Conservation (phyloP, 768 basidiomycete species). For the Omphalotus guepiniiformis region DNA sequence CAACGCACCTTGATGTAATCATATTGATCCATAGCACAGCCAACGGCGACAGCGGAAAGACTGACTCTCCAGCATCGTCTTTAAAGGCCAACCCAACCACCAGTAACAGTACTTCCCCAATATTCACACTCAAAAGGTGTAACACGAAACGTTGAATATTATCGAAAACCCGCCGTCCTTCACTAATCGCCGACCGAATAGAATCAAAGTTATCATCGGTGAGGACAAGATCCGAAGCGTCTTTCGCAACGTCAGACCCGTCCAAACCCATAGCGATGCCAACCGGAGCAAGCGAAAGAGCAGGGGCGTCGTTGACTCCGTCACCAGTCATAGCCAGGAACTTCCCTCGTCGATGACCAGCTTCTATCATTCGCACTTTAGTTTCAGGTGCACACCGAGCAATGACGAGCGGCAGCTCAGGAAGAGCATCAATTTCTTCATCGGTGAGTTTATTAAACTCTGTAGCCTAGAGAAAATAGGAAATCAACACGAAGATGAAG, state of each 20-base stretch:
- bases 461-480: slow-evolving; percentile 21
- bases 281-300: slow-evolving; percentile 50
- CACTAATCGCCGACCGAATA: slow-evolving; percentile 52
- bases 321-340: slow-evolving; percentile 54
- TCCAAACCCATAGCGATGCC: slow-evolving; percentile 58
- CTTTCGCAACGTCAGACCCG: slow-evolving; percentile 53
- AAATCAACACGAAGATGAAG: background rate
- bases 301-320: slow-evolving; percentile 58
- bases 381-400: slow-evolving; percentile 55
- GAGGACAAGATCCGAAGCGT: slow-evolving; percentile 51
- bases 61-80: slow-evolving; percentile 39
- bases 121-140: slow-evolving; percentile 48
- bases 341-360: slow-evolving; percentile 49
- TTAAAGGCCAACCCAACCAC: slow-evolving; percentile 56
- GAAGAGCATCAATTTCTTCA: slow-evolving; percentile 42
- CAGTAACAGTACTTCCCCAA: slow-evolving; percentile 51
- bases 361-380: slow-evolving; percentile 55
- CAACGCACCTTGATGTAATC: slow-evolving; percentile 23
- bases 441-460: slow-evolving; percentile 53
- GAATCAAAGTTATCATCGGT: slow-evolving; percentile 62
- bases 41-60: slow-evolving; percentile 55
- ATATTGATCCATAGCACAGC: slow-evolving; percentile 52
- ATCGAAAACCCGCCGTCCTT: slow-evolving; percentile 54
- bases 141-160: slow-evolving; percentile 56
- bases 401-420: slow-evolving; percentile 54